Evolutionary conservation across 1,284 basidiomycete genomes (phyloP), one percentile per base, ranked within the genome.

Genomic region (Ceratobasidium sp.): DNA sequence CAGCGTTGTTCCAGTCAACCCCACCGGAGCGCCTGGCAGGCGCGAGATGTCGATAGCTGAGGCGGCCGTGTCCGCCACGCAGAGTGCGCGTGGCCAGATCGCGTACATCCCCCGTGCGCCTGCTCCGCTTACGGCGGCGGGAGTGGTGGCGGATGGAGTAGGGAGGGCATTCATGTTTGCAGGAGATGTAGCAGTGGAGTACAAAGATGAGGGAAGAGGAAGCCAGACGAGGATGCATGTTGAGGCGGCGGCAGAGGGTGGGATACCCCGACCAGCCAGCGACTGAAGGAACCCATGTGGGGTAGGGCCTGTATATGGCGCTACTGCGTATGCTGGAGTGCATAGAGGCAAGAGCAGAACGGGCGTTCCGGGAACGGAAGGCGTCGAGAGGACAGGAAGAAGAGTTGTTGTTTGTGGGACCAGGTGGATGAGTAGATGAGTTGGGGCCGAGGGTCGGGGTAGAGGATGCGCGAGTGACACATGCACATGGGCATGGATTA

Each of bases 21-120:
- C n/a, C 16, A 44, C 18, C 2, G 67, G 67, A 16, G 58, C 23
- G 21, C 38, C 58, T 18, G 67, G 67, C 2, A 70, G 26, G 28
- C 54, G 54, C n/a, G 43, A 16, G 11, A 59, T 55, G 32, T 70
- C 67, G 30, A 70, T 70, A 16, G 54, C 28, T 9, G 54, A 28
- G 11, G 28, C 32, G 5, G 41, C 26, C n/a, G 41, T 70, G 16
- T 70, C 67, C 1, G 58, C 67, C 4, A 70, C 67, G 44, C 67
- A 70, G 2, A 70, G 54, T 8, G 67, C 43, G 14, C 67, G 54
- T 13, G 67, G 67, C 67, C 67, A 70, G 67, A 70, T 44, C 21
- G 46, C 55, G 21, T 70, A 70, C 67, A 70, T 70, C 21, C 55
- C 75, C 28, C 43, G 72, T 46, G 73, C 67, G 61, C 50, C 64